A percentile compares a stretch with the other conserved stretches of the same genome.
phyloP scores from a whole-genome alignment of 331 rosid genomes.

The Quercus tomentella region DNA sequence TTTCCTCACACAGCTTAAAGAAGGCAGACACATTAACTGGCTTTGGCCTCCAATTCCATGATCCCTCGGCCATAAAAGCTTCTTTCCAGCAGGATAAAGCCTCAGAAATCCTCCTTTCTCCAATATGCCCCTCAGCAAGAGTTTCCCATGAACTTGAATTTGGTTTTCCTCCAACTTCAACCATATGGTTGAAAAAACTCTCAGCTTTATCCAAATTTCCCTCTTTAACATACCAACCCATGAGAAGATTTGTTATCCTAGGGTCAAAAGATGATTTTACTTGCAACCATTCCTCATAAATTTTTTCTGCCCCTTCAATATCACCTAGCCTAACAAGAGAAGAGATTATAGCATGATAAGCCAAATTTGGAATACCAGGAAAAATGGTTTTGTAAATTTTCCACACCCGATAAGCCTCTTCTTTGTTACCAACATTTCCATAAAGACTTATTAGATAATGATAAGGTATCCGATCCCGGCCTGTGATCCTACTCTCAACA shows the following conservation, averaged over 20 bases:
- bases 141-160: slow-evolving; percentile 86
- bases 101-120: slow-evolving; percentile 43
- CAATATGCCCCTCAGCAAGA: slow-evolving; percentile 58
- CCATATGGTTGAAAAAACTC: slow-evolving; percentile 52
- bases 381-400: slow-evolving; percentile 57
- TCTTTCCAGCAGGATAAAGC: slow-evolving; percentile 72
- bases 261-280: slow-evolving; percentile 66
- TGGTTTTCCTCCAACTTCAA: slow-evolving; percentile 61
- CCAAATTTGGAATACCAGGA: slow-evolving; percentile 79
- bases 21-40: slow-evolving; percentile 45
- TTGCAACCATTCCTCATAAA: slow-evolving; percentile 72
- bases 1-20: slow-evolving; percentile 53
- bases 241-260: slow-evolving; percentile 71
- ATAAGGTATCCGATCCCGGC: slow-evolving; percentile 80
- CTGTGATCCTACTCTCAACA: slow-evolving; percentile 72
- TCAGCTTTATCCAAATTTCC: slow-evolving; percentile 53
- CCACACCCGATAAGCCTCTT: slow-evolving; percentile 85
- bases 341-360: slow-evolving; percentile 75
- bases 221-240: slow-evolving; percentile 47
- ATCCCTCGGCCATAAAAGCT: slow-evolving; percentile 54
- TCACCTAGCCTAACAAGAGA: slow-evolving; percentile 72
- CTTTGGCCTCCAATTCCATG: slow-evolving; percentile 77
- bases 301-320: slow-evolving; percentile 68
- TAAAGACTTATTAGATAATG: slow-evolving; percentile 88
- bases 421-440: slow-evolving; percentile 71